phyloP scores from a whole-genome alignment of 768 basidiomycete genomes.

The Macrocybe gigantea region DNA sequence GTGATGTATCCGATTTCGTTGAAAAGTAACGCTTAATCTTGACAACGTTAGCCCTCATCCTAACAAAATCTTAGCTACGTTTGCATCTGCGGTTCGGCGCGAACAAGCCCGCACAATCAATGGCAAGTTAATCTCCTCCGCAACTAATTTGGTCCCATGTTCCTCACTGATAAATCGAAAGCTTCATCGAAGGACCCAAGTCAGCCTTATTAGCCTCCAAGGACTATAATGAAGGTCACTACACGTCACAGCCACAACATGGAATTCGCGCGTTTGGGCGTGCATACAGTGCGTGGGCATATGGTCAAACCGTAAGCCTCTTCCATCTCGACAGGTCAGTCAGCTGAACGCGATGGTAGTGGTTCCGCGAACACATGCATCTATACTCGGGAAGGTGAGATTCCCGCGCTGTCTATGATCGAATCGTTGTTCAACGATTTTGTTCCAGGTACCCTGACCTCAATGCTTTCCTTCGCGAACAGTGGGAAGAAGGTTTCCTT shows the following conservation, averaged over 20 bases:
- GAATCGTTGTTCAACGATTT: not conserved
- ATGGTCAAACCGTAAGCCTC: slow-evolving; percentile 44
- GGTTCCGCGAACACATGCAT: slow-evolving; percentile 46
- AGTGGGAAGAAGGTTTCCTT: slow-evolving; percentile 43
- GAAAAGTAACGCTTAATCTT: slow-evolving; percentile 28
- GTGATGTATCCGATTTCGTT: slow-evolving; percentile 48
- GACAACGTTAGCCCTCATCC: not conserved
- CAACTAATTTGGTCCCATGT: not conserved
- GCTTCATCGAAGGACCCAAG: slow-evolving; percentile 57
- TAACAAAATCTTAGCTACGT: slow-evolving; percentile 33
- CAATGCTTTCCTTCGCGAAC: slow-evolving; percentile 42
- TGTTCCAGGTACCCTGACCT: slow-evolving; percentile 37
- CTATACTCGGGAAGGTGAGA: slow-evolving; percentile 34
- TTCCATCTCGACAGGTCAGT: not conserved
- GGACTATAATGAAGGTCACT: slow-evolving; percentile 51
- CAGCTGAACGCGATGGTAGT: slow-evolving; percentile 25
- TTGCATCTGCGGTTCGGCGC: slow-evolving; percentile 46
- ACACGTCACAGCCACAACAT: slow-evolving; percentile 36
- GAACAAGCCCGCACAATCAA: slow-evolving; percentile 51
- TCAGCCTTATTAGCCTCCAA: slow-evolving; percentile 47
- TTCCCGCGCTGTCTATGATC: not conserved
- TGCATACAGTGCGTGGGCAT: slow-evolving; percentile 54
- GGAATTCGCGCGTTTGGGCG: slow-evolving; percentile 53
- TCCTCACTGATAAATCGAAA: slow-evolving; percentile 10
- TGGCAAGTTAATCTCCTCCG: slow-evolving; percentile 27